Percentiles rank a stretch among this genome's conserved stretches.
Evolutionary conservation across 2,329 filamentous ascomycete species (phyloP).

Genomic region (Fusarium sp.): DNA sequence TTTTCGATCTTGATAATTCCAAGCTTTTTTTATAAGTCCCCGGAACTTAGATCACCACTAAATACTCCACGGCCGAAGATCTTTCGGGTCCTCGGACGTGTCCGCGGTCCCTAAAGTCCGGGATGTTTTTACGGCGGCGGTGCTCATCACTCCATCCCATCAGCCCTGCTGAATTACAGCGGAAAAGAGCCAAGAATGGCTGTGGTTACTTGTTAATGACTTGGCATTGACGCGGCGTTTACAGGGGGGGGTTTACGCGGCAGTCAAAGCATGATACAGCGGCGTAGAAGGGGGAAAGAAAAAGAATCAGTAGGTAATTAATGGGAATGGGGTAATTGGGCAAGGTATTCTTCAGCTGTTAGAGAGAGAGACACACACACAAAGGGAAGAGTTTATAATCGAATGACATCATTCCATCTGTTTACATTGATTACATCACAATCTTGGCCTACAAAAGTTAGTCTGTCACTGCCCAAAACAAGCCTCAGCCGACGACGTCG

Average conservation of each 20-base stretch:
- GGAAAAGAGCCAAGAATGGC: constrained; percentile 7
- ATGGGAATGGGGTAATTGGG: not conserved
- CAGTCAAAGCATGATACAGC: not conserved
- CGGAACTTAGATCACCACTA: not conserved
- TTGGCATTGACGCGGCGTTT: constrained; percentile 14
- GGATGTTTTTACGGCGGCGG: not conserved
- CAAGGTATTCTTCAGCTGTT: not conserved
- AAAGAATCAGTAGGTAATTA: not conserved
- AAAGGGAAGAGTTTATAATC: not conserved
- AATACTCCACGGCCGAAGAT: not conserved
- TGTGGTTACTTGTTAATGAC: not conserved
- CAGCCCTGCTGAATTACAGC: not conserved
- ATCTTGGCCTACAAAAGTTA: not conserved
- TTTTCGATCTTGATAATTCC: constrained; percentile 1
- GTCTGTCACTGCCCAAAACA: constrained; percentile 5
- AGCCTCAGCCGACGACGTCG: constrained; percentile 24
- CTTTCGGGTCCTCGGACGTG: constrained; percentile 2
- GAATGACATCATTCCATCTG: constrained; percentile 17
- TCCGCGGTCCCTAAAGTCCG: constrained; percentile 17
- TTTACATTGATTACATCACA: constrained; percentile 25
- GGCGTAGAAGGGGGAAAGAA: not conserved
- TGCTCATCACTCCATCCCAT: not conserved
- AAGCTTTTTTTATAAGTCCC: constrained; percentile 11
- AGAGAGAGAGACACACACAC: too few relatives aligned
- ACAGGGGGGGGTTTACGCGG: constrained; percentile 19